Base-by-base conservation (phyloP, 805 yeast species). In the Candida rishiriensis region DNA sequence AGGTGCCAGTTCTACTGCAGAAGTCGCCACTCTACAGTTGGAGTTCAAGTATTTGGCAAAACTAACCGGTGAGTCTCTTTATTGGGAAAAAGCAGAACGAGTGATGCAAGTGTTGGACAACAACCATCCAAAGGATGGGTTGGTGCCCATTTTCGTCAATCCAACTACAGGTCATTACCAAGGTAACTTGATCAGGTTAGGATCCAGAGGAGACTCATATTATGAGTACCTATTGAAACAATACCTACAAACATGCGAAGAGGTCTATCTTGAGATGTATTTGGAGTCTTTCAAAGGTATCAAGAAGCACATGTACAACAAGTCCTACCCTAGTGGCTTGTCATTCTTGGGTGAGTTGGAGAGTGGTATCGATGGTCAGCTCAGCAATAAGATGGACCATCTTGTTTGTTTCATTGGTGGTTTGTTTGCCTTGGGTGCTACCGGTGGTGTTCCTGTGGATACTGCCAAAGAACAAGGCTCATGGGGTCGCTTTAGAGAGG, bases 351-450 rank as follows among this genome's bases (percentile, higher is more conserved):
- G 95, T 10, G 97, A 90, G 62, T 72, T 79, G 40, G 86, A 83
- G 17, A 52, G 63, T 28, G 97, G 97, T 10, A 54, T 87, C n/a
- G 66, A 63, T 7, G 81, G 84, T 0, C 65, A 70, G 3, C 62
- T 83, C 13, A 76, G 83, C 13, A 68, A 80, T 14, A 88, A 88
- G 59, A 87, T 90, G 96, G 97, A 90, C 60, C 97, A 90, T 65
- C 69, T 88, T 47, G 97, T 88, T 21, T 90, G 97, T 63, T 89
- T 88, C 64, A 78, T 86, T 59, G 96, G 96, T 44, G 97, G 97
- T 0, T 72, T 86, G 49, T 75, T 90, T 48, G 93, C 96, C 1
- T 66, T 88, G 42, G 97, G 97, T 26, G 95, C 96, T 13, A 90
- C 97, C 2, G 78, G 76, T 38, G 97, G 97, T 10, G 59, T 69